Conservation (phyloP, 495 filamentous ascomycete species). For the Tuber magnatum region DNA sequence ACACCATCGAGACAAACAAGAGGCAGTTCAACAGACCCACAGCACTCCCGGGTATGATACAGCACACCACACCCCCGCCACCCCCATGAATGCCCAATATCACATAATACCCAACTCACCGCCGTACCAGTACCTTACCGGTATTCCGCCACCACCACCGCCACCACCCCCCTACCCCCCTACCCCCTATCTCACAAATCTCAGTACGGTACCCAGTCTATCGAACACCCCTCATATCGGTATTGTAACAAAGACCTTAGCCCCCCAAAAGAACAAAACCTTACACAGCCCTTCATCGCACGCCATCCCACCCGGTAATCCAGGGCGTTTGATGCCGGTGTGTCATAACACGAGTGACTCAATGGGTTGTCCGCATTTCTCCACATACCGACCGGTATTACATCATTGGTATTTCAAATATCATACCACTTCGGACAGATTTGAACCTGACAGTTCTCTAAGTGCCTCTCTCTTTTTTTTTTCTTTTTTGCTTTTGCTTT, state of each 20-base stretch:
- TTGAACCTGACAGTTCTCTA: not conserved
- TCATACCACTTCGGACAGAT: not conserved
- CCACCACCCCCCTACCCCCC: too few relatives aligned
- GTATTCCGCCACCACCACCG: not conserved
- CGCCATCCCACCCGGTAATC: not conserved
- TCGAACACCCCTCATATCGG: not conserved
- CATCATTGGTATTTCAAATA: slow-evolving; percentile 4
- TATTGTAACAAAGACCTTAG: not conserved
- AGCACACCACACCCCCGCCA: too few relatives aligned
- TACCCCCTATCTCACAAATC: not conserved
- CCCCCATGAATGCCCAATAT: too few relatives aligned
- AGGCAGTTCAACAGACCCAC: too few relatives aligned
- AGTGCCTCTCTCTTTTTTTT: not conserved
- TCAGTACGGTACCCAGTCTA: too few relatives aligned
- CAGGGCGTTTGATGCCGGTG: not conserved
- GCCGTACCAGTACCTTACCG: not conserved
- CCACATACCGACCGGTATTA: not conserved
- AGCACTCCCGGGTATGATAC: too few relatives aligned
- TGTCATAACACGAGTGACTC: not conserved
- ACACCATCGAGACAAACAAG: too few relatives aligned
- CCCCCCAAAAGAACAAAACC: not conserved
- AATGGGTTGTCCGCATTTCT: not conserved
- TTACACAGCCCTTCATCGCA: not conserved
- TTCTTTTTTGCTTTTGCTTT: not conserved
- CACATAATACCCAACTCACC: not conserved